Evolutionary conservation across 169 alveolate genomes (phyloP).

Genomic region (Plasmodium reichenowi): DNA sequence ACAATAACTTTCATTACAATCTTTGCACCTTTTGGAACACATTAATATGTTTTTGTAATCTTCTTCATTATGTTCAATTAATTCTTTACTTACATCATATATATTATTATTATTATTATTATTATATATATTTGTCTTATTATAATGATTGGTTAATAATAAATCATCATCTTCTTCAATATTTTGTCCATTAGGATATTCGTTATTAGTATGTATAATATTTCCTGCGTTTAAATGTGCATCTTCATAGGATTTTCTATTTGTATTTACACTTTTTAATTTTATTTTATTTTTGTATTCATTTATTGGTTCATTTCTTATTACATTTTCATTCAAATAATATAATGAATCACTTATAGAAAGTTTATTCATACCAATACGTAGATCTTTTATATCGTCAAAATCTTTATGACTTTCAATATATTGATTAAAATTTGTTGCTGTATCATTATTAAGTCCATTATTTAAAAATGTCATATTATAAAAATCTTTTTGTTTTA

Average conservation of each 20-base stretch:
- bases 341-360: slow-evolving; percentile 50
- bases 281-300: neutral
- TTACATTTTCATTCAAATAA: slow-evolving; percentile 53
- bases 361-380: slow-evolving; percentile 19
- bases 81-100: slow-evolving; percentile 15
- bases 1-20: slow-evolving; percentile 42
- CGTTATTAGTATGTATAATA: too few species aligned
- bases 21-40: slow-evolving; percentile 26
- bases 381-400: slow-evolving; percentile 63
- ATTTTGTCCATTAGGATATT: neutral
- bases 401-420: slow-evolving; percentile 35
- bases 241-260: too few species aligned
- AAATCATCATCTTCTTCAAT: neutral
- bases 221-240: too few species aligned
- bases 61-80: slow-evolving; percentile 26
- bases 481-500: slow-evolving; percentile 42
- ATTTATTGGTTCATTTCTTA: slow-evolving; percentile 43
- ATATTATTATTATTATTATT: slow-evolving; percentile 18
- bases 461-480: slow-evolving; percentile 61
- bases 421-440: slow-evolving; percentile 29
- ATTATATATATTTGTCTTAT: neutral
- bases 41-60: slow-evolving; percentile 35
- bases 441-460: slow-evolving; percentile 65
- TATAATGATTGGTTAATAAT: too few species aligned
- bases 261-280: too few species aligned